A percentile compares a stretch with the other conserved stretches of the same genome.
Evolutionary conservation across 495 filamentous ascomycete genomes (phyloP).

Genomic region (Hypoxylon fragiforme): DNA sequence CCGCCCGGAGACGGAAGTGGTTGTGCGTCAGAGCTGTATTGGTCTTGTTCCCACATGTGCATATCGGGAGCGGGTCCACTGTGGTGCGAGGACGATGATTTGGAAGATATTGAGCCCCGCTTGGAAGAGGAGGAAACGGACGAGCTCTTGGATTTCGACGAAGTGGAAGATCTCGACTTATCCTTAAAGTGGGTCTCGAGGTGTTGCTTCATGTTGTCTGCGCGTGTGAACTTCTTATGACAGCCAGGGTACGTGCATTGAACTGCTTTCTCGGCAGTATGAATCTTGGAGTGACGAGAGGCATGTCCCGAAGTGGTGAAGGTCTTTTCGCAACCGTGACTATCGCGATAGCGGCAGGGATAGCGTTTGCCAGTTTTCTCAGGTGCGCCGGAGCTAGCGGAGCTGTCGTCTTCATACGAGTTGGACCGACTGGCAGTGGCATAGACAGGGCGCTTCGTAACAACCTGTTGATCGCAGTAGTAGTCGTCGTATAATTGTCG

Average conservation of each 20-base stretch:
- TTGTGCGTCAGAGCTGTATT: constrained; percentile 24
- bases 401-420: constrained; percentile 48
- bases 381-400: constrained; percentile 31
- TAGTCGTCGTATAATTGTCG: constrained; percentile 46
- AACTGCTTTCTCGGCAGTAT: constrained; percentile 93
- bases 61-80: constrained; percentile 30
- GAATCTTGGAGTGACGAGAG: constrained; percentile 94
- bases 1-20: constrained; percentile 39
- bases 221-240: constrained; percentile 90
- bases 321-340: constrained; percentile 72
- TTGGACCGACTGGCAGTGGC: constrained; percentile 39
- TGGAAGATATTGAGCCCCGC: constrained; percentile 39
- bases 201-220: constrained; percentile 99
- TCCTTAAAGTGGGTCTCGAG: constrained; percentile 80
- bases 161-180: constrained; percentile 42
- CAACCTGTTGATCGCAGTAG: constrained; percentile 27
- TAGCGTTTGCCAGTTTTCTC: constrained; percentile 61
- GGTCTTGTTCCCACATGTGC: constrained; percentile 40
- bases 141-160: constrained; percentile 40
- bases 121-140: constrained; percentile 39
- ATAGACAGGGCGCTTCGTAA: constrained; percentile 37
- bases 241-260: constrained; percentile 76
- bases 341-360: constrained; percentile 65
- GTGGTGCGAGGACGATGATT: constrained; percentile 32
- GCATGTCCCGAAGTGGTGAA: constrained; percentile 97